These are phyloP conservation scores for Salix caprea DNA, from an alignment of 345 rosid species.

Conservation along the genomic window DNA sequence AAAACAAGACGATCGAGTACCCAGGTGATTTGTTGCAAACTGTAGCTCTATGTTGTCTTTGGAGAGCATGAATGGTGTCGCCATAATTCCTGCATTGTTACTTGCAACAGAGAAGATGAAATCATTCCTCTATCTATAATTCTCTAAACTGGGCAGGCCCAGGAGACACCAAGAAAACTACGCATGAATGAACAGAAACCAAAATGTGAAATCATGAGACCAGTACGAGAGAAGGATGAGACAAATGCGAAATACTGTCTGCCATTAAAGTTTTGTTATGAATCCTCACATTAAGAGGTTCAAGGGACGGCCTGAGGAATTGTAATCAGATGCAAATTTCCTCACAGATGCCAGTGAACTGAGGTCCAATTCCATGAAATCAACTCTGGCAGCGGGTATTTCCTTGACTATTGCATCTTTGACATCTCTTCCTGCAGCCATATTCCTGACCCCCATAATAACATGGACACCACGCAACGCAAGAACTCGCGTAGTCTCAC, in stretches of 20 bases:
- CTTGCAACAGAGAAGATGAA: constrained; percentile 14
- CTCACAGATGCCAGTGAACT: constrained; percentile 38
- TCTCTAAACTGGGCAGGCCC: not conserved
- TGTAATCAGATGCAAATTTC: constrained; percentile 33
- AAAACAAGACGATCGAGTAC: not conserved
- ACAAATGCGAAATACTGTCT: no score
- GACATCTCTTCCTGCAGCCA: constrained; percentile 26
- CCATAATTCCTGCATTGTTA: constrained; percentile 37
- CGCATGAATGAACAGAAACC: not conserved
- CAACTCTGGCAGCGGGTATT: constrained; percentile 22
- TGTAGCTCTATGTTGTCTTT: constrained; percentile 28
- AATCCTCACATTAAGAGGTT: constrained; percentile 45
- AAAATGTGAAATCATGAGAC: not conserved
- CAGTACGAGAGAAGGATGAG: no score
- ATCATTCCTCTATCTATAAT: not conserved
- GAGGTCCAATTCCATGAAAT: constrained; percentile 39
- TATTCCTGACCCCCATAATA: constrained; percentile 30
- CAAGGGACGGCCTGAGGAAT: constrained; percentile 30
- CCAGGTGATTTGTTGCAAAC: constrained; percentile 31
- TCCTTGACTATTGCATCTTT: constrained; percentile 31
- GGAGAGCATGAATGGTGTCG: constrained; percentile 33
- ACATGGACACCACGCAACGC: constrained; percentile 25
- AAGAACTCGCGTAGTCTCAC: constrained; percentile 55
- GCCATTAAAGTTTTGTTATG: not conserved
- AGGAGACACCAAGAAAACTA: not conserved